Percentiles rank a stretch among this genome's conserved stretches.
phyloP scores from a whole-genome alignment of 805 yeast genomes.

The Metschnikowia koreensis region DNA sequence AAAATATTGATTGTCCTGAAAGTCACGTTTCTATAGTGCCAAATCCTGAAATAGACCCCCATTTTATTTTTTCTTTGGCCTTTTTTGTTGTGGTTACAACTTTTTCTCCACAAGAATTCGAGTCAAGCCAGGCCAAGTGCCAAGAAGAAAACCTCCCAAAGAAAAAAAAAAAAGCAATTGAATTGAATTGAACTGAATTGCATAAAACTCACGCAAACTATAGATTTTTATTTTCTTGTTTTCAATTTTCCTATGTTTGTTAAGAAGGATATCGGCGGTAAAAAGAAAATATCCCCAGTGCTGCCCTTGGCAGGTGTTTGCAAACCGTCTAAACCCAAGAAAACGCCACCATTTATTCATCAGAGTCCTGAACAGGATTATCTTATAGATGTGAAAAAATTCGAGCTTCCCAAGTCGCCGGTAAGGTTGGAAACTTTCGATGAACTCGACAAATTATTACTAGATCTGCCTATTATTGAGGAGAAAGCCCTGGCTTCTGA shows the following conservation, averaged over 20 bases:
- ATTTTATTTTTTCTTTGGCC: too few relatives aligned
- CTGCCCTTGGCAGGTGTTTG: background rate
- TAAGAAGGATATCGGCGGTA: background rate
- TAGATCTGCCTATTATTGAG: background rate
- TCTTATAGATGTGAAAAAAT: conserved; percentile 8
- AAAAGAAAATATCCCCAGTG: background rate
- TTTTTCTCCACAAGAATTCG: too few relatives aligned
- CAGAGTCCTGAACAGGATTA: conserved; percentile 2
- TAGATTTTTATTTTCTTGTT: too few relatives aligned
- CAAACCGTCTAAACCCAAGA: background rate
- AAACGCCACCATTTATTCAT: conserved; percentile 11
- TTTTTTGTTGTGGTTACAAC: too few relatives aligned
- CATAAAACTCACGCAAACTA: too few relatives aligned
- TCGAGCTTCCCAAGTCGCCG: background rate
- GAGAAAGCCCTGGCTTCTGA: background rate
- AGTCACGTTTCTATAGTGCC: too few relatives aligned
- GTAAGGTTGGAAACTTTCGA: conserved; percentile 1
- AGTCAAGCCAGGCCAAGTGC: too few relatives aligned
- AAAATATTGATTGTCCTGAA: too few relatives aligned
- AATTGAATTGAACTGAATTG: too few relatives aligned
- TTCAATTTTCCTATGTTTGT: background rate
- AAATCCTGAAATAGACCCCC: too few relatives aligned
- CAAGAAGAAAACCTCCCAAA: too few relatives aligned
- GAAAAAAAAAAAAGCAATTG: too few relatives aligned
- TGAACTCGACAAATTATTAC: conserved; percentile 8